These are phyloP conservation scores for Clavariopsis aquatica DNA, from an alignment of 495 filamentous ascomycete species.

Conservation along the genomic window DNA sequence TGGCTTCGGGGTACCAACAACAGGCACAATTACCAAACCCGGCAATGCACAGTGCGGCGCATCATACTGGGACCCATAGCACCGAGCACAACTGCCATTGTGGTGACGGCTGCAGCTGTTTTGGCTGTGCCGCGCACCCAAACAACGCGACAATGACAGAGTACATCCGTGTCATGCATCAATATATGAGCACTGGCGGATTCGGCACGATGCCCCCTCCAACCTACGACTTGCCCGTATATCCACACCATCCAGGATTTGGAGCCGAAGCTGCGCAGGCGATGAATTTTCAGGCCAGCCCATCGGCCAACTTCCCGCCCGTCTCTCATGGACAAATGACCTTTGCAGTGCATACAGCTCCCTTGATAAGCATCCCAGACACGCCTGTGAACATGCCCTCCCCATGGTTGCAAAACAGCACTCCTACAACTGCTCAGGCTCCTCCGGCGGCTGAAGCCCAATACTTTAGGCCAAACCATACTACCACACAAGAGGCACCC, in stretches of 20 bases:
- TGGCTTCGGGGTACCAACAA: constrained; percentile 22
- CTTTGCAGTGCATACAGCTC: constrained; percentile 13
- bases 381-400: not conserved
- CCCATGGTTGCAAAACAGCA: constrained; percentile 8
- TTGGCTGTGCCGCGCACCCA: constrained; percentile 42
- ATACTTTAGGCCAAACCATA: not conserved
- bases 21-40: constrained; percentile 2
- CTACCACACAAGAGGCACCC: not conserved
- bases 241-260: constrained; percentile 27
- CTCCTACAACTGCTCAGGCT: not conserved
- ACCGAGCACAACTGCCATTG: constrained; percentile 40
- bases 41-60: not conserved
- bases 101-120: constrained; percentile 39
- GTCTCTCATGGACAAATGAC: not conserved
- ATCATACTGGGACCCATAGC: not conserved
- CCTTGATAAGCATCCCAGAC: constrained; percentile 11
- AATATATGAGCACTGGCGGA: constrained; percentile 29
- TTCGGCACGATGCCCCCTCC: constrained; percentile 17
- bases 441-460: not conserved
- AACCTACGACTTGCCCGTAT: constrained; percentile 28
- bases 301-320: not conserved
- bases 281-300: not conserved
- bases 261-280: constrained; percentile 7
- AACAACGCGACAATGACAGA: constrained; percentile 39
- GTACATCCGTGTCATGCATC: constrained; percentile 35